A percentile compares a stretch with the other conserved stretches of the same genome.
These are phyloP conservation scores for Leucoagaricus sp. DNA, from an alignment of 1,284 basidiomycete species.

Conservation along the genomic window DNA sequence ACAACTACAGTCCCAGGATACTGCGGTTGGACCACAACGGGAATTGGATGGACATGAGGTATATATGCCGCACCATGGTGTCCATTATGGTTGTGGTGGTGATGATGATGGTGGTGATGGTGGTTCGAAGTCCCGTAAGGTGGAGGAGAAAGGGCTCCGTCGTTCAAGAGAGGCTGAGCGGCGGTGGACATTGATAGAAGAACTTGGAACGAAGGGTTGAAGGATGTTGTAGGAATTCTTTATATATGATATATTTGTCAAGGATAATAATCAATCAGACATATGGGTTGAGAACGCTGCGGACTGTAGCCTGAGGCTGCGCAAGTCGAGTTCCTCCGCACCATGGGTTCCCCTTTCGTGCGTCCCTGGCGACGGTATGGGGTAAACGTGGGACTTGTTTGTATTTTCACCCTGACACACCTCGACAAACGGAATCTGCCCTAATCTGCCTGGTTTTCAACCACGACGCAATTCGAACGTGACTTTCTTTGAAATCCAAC, in stretches of 20 bases:
- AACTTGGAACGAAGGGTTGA: neutral
- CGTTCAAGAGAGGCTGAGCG: conserved; percentile 2
- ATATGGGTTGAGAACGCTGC: conserved; percentile 7
- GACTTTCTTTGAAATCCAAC: too few relatives aligned
- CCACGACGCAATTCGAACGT: too few relatives aligned
- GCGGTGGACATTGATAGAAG: neutral
- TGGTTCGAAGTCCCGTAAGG: conserved; percentile 3
- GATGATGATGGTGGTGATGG: neutral
- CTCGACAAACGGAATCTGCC: too few relatives aligned
- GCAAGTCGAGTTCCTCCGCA: too few relatives aligned
- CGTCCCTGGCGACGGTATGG: too few relatives aligned
- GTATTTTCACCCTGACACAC: too few relatives aligned
- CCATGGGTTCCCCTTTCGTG: too few relatives aligned
- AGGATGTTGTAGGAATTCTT: neutral
- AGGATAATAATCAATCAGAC: conserved; percentile 3
- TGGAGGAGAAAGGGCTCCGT: conserved; percentile 1
- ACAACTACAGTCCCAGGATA: neutral
- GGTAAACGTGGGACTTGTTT: too few relatives aligned
- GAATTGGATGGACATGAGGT: neutral
- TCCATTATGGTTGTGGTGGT: neutral
- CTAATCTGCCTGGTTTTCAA: too few relatives aligned
- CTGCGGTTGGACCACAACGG: neutral
- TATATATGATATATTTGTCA: neutral
- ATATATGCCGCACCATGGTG: conserved; percentile 5
- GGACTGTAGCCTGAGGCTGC: neutral